Evolutionary conservation across 169 alveolate genomes (phyloP), one percentile per base, ranked within the genome.

Genomic region (Plasmodium coatneyi): DNA sequence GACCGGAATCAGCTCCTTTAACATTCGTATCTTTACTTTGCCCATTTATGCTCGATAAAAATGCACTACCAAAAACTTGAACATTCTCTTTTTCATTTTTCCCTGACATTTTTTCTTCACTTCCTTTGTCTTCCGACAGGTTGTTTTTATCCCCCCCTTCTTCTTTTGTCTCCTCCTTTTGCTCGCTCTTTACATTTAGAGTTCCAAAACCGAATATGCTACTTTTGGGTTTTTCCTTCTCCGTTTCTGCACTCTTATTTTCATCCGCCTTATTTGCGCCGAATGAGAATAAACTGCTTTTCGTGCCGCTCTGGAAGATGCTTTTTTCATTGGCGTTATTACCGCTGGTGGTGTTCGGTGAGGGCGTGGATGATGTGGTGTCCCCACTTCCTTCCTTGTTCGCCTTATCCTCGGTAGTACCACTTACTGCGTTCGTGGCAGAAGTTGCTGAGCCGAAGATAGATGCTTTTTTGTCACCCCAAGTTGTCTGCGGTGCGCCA

Each of bases 1-100:
- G n/a, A 56, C 14, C 89, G 9, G 41, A 71, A 25, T 81, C 79
- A 34, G 9, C 30, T 34, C 52, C 43, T 28, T 84, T 34, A 14
- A 10, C 49, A 16, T 16, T 72, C 16, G 66, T 34, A 12, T 84
- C 83, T 30, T 41, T 32, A 28, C 60, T 28, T 34, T 32, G 71
- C 14, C 41, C 41, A 19, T 6, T 30, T 32, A 60, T 30, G 4
- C 3, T 22, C 1, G 76, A 19, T 66, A 66, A 19, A 66, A 66
- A 66, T 66, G 36, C 22, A n/a, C 54, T 71, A 4, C 80, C 83
- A 72, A 74, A 84, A 16, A 71, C 80, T 71, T 84, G 74, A 32
- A 30, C 28, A 0, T 28, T 41, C 5, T 72, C 56, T 19, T 46
- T 74, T 34, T 16, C 92, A 28, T 19, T 66, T 43, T 84, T 60